Percentiles rank a stretch among this genome's conserved stretches.
These are phyloP conservation scores for Astragalus glycyphyllos DNA, from an alignment of 306 rosid species.

Conservation along the genomic window DNA sequence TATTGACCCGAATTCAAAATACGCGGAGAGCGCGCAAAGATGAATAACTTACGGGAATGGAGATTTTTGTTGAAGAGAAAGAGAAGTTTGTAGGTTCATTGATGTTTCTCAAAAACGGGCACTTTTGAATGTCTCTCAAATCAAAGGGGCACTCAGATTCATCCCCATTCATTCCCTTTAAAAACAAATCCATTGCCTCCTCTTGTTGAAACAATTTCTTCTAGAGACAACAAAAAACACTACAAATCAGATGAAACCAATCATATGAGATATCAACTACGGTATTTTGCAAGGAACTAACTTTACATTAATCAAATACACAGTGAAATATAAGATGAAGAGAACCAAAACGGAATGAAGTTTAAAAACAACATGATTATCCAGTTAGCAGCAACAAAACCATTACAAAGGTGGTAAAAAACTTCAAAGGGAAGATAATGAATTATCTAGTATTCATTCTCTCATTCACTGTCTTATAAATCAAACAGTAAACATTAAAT, in stretches of 20 bases:
- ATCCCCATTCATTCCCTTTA: conserved; percentile 59
- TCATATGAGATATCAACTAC: background rate
- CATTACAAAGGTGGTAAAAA: conserved; percentile 5
- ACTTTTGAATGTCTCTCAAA: conserved; percentile 62
- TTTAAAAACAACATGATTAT: conserved; percentile 15
- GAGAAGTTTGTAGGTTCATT: conserved; percentile 72
- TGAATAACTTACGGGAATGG: conserved; percentile 55
- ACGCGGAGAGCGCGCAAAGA: conserved; percentile 13
- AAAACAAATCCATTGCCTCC: conserved; percentile 60
- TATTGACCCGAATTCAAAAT: conserved; percentile 5
- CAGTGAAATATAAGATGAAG: background rate
- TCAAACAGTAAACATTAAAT: conserved; percentile 17
- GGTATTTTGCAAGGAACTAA: background rate
- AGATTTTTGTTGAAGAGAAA: conserved; percentile 55
- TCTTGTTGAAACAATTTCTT: conserved; percentile 44
- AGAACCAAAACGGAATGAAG: conserved; percentile 5
- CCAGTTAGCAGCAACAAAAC: background rate
- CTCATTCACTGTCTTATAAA: background rate
- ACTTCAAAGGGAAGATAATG: background rate
- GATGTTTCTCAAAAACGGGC: conserved; percentile 79
- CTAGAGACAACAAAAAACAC: conserved; percentile 36
- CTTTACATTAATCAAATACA: too few relatives aligned
- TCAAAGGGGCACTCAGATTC: conserved; percentile 64
- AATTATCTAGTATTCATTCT: background rate
- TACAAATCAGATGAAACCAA: conserved; percentile 21